Evolutionary conservation across 2,329 filamentous ascomycete species (phyloP).

Genomic region (Helotiales sp.): DNA sequence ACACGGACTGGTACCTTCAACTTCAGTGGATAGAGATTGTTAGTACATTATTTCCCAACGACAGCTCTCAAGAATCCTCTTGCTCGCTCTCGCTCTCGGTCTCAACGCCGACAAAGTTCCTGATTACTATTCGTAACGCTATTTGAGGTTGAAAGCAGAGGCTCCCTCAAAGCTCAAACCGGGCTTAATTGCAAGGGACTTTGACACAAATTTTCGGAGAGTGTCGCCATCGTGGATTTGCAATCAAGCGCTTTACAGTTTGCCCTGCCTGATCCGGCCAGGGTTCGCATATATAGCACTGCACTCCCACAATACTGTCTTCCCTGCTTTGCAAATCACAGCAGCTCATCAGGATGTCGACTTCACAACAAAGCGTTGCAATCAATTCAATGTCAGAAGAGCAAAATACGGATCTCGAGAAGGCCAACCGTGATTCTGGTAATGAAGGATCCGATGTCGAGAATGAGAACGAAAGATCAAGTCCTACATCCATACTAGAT

Average conservation of each 20-base stretch:
- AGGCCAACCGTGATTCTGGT: neutral
- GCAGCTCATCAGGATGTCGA: neutral
- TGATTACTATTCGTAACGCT: neutral
- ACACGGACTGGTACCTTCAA: too few species aligned
- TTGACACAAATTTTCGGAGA: neutral
- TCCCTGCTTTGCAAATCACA: neutral
- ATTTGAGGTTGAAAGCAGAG: neutral
- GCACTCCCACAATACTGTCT: neutral
- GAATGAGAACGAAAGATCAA: neutral
- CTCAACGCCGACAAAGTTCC: neutral
- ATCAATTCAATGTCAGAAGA: neutral
- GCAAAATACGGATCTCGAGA: conserved; percentile 2
- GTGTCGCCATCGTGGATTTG: neutral
- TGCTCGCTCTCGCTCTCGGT: neutral
- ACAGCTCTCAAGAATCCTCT: too few species aligned
- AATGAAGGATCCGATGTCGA: conserved; percentile 4
- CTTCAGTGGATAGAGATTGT: neutral
- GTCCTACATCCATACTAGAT: conserved; percentile 3
- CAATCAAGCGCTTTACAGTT: neutral
- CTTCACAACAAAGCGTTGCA: neutral
- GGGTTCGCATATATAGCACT: neutral
- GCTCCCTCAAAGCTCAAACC: neutral
- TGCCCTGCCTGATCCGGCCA: neutral
- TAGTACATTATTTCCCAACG: neutral
- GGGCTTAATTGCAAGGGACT: neutral